Base-by-base conservation (phyloP, 2,329 filamentous ascomycete genomes). In the Hymenoscyphus albidus region DNA sequence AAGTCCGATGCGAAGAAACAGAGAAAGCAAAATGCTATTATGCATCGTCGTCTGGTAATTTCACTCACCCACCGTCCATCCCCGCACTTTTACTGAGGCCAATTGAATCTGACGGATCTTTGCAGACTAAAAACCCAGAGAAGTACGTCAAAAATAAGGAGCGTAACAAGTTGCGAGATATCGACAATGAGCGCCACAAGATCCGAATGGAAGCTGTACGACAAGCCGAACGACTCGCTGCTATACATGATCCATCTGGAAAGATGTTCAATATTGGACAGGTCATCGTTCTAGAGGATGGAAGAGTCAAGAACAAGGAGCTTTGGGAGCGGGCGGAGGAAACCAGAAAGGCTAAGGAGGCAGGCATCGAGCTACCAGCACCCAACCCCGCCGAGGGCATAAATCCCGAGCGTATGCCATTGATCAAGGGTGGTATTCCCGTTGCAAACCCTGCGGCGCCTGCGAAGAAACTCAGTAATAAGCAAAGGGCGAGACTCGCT, bases 141-240 rank as follows among this genome's bases (percentile, higher is more conserved):
- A 76, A 76, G 65, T 76, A 75, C 58, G 66, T 63, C 63, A 76
- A 75, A 54, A 76, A 76, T 44, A 70, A 74, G 40, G 75, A 76
- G n/a, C 72, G 74, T 6, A 76, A 76, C 62, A 67, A 68, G 27
- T 57, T 69, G 55, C 72, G 74, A 18, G 70, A 64, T 22, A 74
- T 76, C 58, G 70, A 74, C n/a, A 31, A 65, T 14, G 75, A 76
- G 65, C 68, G 75, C 42, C 67, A 71, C 32, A 73, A 70, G 59
- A 75, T 76, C 55, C 70, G 67, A 32, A 39, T 56, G n/a, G 70
- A 71, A 59, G 75, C 75, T 40, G 64, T 76, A n/a, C 64, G 66
- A 22, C 74, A 75, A 63, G 72, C 66, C 10, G 71, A 76, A 63
- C 66, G 64, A 32, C 57, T 76, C 32, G 74, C 74, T n/a, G 72